A percentile compares a stretch with the other conserved stretches of the same genome.
Conservation (phyloP, 2,329 filamentous ascomycete species). For the Botrytis byssoidea region DNA sequence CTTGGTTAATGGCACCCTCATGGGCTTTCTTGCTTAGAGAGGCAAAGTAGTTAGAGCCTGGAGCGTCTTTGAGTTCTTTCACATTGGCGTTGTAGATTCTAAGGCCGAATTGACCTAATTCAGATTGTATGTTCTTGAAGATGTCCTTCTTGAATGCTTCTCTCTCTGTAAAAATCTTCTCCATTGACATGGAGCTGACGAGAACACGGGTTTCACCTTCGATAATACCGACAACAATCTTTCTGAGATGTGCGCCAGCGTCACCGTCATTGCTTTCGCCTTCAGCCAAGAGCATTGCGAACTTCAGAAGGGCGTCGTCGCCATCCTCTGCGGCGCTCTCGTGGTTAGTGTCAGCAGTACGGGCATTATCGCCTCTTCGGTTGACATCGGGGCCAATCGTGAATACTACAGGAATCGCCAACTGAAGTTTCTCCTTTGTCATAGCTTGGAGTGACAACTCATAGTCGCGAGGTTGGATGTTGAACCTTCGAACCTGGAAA, state of each 20-base stretch:
- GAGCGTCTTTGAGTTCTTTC: slow-evolving; percentile 83
- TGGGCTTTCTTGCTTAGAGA: slow-evolving; percentile 81
- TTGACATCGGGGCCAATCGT: slow-evolving; percentile 80
- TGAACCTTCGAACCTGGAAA: slow-evolving; percentile 39
- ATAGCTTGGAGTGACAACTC: slow-evolving; percentile 81
- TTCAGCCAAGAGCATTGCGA: slow-evolving; percentile 75
- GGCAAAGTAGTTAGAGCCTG: slow-evolving; percentile 78
- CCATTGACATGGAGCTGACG: slow-evolving; percentile 72
- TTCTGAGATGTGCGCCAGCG: slow-evolving; percentile 63
- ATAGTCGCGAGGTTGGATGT: slow-evolving; percentile 76
- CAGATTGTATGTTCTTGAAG: slow-evolving; percentile 55
- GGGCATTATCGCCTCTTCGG: slow-evolving; percentile 43
- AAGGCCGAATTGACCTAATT: slow-evolving; percentile 78
- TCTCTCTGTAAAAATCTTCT: slow-evolving; percentile 61
- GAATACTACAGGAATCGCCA: slow-evolving; percentile 79
- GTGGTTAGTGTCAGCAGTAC: slow-evolving; percentile 22
- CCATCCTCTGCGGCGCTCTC: slow-evolving; percentile 45
- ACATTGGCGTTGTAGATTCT: slow-evolving; percentile 73
- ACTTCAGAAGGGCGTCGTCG: slow-evolving; percentile 71
- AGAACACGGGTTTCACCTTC: slow-evolving; percentile 83
- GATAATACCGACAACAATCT: slow-evolving; percentile 87
- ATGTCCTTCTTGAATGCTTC: slow-evolving; percentile 75
- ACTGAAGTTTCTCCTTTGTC: slow-evolving; percentile 85
- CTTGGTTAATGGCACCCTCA: slow-evolving; percentile 80
- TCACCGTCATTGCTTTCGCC: slow-evolving; percentile 44